Conservation (phyloP, 495 filamentous ascomycete species). For the Penicillium coffeae region DNA sequence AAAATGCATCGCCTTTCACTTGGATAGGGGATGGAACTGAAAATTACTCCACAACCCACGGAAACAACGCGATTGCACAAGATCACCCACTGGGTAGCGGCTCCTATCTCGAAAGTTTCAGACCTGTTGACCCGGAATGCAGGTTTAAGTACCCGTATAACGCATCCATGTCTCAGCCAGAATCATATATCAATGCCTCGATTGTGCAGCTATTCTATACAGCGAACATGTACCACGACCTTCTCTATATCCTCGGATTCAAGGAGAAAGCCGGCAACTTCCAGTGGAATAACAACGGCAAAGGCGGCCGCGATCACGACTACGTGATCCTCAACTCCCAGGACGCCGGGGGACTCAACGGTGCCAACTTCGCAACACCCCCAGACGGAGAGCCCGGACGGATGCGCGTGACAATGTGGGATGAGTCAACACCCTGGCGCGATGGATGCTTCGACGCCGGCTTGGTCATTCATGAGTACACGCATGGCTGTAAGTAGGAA, state of each 20-base stretch:
- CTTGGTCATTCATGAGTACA: neutral
- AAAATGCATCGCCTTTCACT: too few relatives aligned
- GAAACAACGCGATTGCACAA: conserved; percentile 1
- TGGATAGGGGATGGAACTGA: neutral
- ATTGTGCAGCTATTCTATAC: conserved; percentile 1
- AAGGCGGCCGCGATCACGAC: neutral
- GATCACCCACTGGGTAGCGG: neutral
- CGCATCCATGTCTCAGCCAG: neutral
- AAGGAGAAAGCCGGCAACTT: neutral
- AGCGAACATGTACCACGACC: neutral
- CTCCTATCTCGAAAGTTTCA: neutral
- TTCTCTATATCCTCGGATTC: neutral
- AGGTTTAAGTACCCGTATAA: neutral
- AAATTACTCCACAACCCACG: neutral
- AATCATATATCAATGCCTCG: conserved; percentile 1
- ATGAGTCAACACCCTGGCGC: neutral
- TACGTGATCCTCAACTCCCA: neutral
- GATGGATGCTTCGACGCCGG: conserved; percentile 1
- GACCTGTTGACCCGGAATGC: neutral
- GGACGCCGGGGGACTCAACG: neutral
- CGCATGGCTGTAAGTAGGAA: neutral
- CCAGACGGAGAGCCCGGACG: neutral
- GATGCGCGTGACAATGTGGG: neutral
- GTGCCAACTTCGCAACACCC: neutral
- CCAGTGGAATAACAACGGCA: conserved; percentile 1